Evolutionary conservation across 2,329 filamentous ascomycete species (phyloP), one percentile per base, ranked within the genome.

Genomic region (Fusarium phyllophilum): DNA sequence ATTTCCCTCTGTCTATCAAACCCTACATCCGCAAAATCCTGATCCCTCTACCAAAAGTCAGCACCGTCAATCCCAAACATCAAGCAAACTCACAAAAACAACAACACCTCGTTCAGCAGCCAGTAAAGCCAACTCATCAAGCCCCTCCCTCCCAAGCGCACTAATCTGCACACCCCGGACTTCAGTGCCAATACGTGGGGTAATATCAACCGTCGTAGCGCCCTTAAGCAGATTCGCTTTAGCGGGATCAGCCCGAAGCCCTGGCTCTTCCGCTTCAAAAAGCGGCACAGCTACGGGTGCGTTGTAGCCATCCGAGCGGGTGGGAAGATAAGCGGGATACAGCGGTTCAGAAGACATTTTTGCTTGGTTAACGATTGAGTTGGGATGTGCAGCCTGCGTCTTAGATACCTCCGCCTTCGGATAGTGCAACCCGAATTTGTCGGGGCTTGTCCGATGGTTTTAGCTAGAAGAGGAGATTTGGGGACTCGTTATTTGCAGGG

Each of bases 271-370:
- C 6, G 54, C 75, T 5, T 79, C 78, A 38, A 81, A 81, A 54
- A 66, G 64, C 48, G 80, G 76, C 3, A 81, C 61, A 10, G 63
- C 62, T 13, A 76, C 57, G 6, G 78, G 77, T 0, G 75, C 69
- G 13, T 54, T 62, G 39, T 75, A 82, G 5, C 80, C 80, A n/a
- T 81, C 79, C 1, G 78, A 76, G 54, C 80, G 75, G 34, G 78
- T 82, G 33, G 80, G 80, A 14, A 82, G 72, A 48, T 82, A 82
- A 12, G 76, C 75, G 44, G 80, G 79, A 64, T 82, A 82, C 12
- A 81, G 49, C 11, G 80, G 80, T 17, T 73, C 68, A 13, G 55
- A 44, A 4, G 79, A 74, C 64, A 64, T 24, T 38, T 17, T 18
- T 17, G 0, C 24, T 29, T n/a, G 18, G 31, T 6, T n/a, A 36